Percentiles rank a stretch among this genome's conserved stretches.
phyloP scores from a whole-genome alignment of 2,329 filamentous ascomycete species.

The Fusarium aywerte region DNA sequence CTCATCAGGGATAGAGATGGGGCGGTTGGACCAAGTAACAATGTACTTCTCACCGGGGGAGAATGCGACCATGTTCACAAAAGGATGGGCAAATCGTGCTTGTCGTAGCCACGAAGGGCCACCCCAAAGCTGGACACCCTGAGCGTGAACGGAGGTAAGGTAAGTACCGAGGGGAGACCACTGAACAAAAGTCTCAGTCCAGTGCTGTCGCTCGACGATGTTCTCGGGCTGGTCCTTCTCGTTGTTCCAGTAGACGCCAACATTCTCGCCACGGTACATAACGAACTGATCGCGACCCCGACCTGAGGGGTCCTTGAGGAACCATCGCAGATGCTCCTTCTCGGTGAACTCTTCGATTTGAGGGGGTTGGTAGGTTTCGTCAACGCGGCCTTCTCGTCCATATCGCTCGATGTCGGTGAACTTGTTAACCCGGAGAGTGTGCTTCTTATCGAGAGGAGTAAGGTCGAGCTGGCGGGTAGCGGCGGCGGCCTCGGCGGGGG shows the following conservation, averaged over 20 bases:
- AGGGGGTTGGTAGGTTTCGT: slow-evolving; percentile 88
- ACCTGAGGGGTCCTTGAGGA: slow-evolving; percentile 81
- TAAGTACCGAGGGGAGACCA: slow-evolving; percentile 97
- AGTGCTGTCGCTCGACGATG: slow-evolving; percentile 91
- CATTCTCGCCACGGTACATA: slow-evolving; percentile 90
- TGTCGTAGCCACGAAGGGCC: slow-evolving; percentile 89
- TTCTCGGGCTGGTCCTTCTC: slow-evolving; percentile 89
- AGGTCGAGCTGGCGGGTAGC: slow-evolving; percentile 90
- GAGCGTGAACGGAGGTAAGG: slow-evolving; percentile 92
- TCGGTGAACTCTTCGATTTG: slow-evolving; percentile 86
- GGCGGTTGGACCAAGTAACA: slow-evolving; percentile 95
- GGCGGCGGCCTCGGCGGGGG: slow-evolving; percentile 86
- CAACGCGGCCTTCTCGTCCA: slow-evolving; percentile 90
- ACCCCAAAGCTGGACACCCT: slow-evolving; percentile 98
- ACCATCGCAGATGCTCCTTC: slow-evolving; percentile 94
- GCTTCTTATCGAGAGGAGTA: slow-evolving; percentile 93
- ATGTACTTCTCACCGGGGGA: slow-evolving; percentile 93
- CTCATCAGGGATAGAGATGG: slow-evolving; percentile 90
- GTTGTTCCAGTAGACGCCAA: slow-evolving; percentile 98
- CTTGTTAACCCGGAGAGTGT: slow-evolving; percentile 96
- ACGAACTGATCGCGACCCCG: slow-evolving; percentile 95
- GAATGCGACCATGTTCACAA: slow-evolving; percentile 95
- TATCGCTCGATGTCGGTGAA: slow-evolving; percentile 97
- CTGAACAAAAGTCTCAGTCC: slow-evolving; percentile 98
- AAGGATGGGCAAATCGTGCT: slow-evolving; percentile 93